phyloP scores from a whole-genome alignment of 345 rosid genomes.

The Eucalyptus globulus region DNA sequence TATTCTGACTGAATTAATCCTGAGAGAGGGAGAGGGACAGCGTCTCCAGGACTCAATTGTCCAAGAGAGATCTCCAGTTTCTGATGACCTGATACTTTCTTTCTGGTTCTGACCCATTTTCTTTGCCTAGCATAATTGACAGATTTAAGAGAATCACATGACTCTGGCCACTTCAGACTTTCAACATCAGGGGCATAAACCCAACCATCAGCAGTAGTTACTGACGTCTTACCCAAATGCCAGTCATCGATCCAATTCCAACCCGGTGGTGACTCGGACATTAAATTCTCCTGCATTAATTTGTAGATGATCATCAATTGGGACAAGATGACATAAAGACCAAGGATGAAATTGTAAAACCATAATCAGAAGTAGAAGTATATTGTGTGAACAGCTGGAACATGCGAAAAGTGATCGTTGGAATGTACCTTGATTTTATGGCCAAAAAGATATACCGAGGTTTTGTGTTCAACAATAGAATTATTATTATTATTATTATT shows the following conservation, averaged over 20 bases:
- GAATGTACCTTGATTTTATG: not conserved
- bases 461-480: not conserved
- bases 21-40: slow-evolving; percentile 58
- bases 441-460: not conserved
- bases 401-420: not conserved
- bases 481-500: not conserved
- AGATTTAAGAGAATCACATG: slow-evolving; percentile 21
- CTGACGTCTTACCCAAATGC: slow-evolving; percentile 36
- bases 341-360: not conserved
- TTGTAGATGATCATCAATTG: not conserved
- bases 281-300: not conserved
- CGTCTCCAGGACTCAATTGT: slow-evolving; percentile 57
- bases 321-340: not conserved
- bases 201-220: slow-evolving; percentile 48
- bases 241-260: slow-evolving; percentile 60
- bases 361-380: not conserved
- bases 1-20: slow-evolving; percentile 50
- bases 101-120: slow-evolving; percentile 50
- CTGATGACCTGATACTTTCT: slow-evolving; percentile 9
- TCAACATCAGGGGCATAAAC: slow-evolving; percentile 49
- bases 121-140: slow-evolving; percentile 51
- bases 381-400: not conserved
- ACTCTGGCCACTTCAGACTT: slow-evolving; percentile 47
- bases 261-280: slow-evolving; percentile 22
- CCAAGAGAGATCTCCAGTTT: slow-evolving; percentile 49